Evolutionary conservation across 2,329 filamentous ascomycete genomes (phyloP).

Genomic region (Gremmenia infestans): DNA sequence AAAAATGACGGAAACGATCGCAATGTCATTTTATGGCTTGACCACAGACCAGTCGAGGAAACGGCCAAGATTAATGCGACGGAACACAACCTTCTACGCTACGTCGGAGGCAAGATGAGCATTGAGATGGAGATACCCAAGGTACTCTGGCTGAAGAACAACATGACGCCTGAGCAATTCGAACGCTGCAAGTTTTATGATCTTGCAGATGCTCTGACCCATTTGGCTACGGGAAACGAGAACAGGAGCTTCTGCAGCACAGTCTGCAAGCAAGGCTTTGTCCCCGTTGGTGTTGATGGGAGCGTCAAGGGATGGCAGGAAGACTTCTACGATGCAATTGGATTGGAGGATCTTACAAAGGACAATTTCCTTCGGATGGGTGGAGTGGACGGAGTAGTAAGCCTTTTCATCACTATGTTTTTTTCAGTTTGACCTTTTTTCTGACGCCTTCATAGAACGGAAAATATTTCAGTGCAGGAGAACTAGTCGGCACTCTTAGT

Average conservation of each 20-base stretch:
- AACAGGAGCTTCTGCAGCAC: conserved; percentile 91
- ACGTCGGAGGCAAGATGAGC: conserved; percentile 97
- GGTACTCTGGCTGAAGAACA: conserved; percentile 95
- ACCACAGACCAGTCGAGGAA: conserved; percentile 87
- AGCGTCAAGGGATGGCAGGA: conserved; percentile 98
- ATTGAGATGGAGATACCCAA: conserved; percentile 99
- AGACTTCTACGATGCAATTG: conserved; percentile 84
- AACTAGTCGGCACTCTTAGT: conserved; percentile 80
- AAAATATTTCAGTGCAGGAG: conserved; percentile 83
- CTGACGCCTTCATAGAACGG: conserved; percentile 63
- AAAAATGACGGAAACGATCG: conserved; percentile 75
- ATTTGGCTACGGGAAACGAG: conserved; percentile 88
- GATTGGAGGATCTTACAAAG: conserved; percentile 75
- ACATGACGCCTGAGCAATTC: conserved; percentile 91
- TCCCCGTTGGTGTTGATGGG: conserved; percentile 94
- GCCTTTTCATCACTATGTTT: conserved; percentile 36
- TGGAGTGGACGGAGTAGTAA: conserved; percentile 90
- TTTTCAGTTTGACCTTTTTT: conserved; percentile 1
- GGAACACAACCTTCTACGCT: conserved; percentile 85
- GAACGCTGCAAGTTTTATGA: conserved; percentile 96
- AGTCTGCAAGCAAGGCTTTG: conserved; percentile 94
- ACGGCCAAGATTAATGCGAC: conserved; percentile 92
- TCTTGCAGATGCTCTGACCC: conserved; percentile 84
- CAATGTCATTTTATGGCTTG: conserved; percentile 96
- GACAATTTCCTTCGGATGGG: conserved; percentile 92